These are phyloP conservation scores for Diaporthe sp. DNA, from an alignment of 2,329 filamentous ascomycete species.

Conservation along the genomic window DNA sequence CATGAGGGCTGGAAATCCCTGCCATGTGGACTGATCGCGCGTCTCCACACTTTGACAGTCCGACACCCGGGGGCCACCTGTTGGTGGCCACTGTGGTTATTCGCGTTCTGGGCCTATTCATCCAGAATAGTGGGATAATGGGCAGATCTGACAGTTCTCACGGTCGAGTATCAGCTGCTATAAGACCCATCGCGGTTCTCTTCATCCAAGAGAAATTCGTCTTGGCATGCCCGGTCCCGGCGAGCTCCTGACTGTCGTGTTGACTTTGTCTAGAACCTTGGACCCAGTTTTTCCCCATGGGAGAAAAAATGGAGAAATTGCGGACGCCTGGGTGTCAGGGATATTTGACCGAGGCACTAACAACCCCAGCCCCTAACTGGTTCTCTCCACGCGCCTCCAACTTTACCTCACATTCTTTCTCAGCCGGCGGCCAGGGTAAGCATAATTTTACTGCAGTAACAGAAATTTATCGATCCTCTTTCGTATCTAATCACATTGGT, in stretches of 20 bases:
- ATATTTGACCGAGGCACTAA: conserved; percentile 26
- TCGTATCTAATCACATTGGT: neutral
- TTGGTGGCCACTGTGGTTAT: neutral
- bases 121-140: neutral
- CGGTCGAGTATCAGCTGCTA: neutral
- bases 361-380: neutral
- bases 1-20: conserved; percentile 6
- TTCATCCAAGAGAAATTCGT: neutral
- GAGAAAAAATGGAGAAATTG: conserved; percentile 32
- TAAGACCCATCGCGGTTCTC: neutral
- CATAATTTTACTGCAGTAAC: too few relatives aligned
- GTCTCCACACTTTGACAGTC: neutral
- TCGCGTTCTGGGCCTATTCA: neutral
- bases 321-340: neutral
- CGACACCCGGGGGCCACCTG: neutral
- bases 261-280: conserved; percentile 22
- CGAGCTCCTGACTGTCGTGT: neutral
- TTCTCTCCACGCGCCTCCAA: conserved; percentile 1
- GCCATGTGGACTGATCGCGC: neutral
- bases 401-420: neutral
- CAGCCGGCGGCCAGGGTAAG: neutral
- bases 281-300: conserved; percentile 29
- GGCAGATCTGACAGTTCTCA: neutral
- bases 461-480: too few relatives aligned
- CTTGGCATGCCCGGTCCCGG: conserved; percentile 1